Base-by-base conservation (phyloP, 768 basidiomycete species). In the Omphalotus guepiniiformis region DNA sequence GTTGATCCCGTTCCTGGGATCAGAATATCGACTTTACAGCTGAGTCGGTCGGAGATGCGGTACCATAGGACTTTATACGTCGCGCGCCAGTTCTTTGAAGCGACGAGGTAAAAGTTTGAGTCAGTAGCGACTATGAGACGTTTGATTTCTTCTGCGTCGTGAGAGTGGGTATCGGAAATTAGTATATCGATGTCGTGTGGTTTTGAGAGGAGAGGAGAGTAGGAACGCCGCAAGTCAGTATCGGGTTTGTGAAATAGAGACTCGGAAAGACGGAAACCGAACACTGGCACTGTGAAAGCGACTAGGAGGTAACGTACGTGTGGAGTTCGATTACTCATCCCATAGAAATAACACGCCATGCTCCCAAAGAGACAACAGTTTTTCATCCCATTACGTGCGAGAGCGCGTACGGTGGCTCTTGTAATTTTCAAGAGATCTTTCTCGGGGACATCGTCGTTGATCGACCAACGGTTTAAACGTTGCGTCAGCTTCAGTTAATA, bases 131-230 rank as follows among this genome's bases (percentile, higher is more conserved):
- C 59, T 25, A 79, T 55, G 32, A 67, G 56, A 6, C 41, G 49
- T 49, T 79, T 78, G 50, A 79, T 63, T 5, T 56, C 53, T 55
- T 74, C 74, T 30, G 61, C 62, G 3, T 59, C 55, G 42, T 66
- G 54, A 6, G 28, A 25, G 1, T 56, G 49, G 4, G 70, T 67
- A 32, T 75, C 54, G n/a, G n/a, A n/a, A 11, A 76, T 69, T 21
- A 76, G 63, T 2, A 78, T 58, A 48, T 78, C 76, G 8, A 76
- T 60, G 51, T 78, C 77, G 75, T 77, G 48, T 38, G 49, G 34
- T 23, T 34, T 50, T 49, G 3, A 55, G 49, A 35, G 54, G 50
- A 47, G 53, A 38, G 12, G 12, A 25, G 34, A 16, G 19, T 15
- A 26, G 27, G 41, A 12, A 15, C 8, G 25, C 22, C 19, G 9